phyloP scores from a whole-genome alignment of 805 yeast species.

The Torulaspora indica region DNA sequence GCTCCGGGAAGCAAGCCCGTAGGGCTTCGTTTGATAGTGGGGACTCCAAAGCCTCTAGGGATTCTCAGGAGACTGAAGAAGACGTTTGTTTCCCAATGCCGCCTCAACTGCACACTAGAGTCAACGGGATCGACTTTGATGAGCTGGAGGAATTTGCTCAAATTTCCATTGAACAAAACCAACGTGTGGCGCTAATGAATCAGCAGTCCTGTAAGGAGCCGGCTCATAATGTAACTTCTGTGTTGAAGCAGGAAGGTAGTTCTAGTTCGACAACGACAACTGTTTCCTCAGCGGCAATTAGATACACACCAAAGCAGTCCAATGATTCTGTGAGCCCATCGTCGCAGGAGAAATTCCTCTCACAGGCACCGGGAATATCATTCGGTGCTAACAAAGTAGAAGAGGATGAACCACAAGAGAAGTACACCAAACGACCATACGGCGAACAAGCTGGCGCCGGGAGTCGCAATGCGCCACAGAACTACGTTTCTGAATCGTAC shows the following conservation, averaged over 20 bases:
- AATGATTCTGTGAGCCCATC: background rate
- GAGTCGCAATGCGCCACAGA: background rate
- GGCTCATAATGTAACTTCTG: background rate
- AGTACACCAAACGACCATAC: constrained; percentile 1
- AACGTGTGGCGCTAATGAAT: constrained; percentile 27
- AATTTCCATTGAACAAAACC: constrained; percentile 48
- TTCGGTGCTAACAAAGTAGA: constrained; percentile 41
- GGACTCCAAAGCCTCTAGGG: constrained; percentile 68
- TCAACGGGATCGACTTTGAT: constrained; percentile 82
- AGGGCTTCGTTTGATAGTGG: constrained; percentile 51
- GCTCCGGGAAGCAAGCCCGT: constrained; percentile 7
- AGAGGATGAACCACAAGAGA: constrained; percentile 14
- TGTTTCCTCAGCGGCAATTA: constrained; percentile 50
- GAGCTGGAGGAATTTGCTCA: constrained; percentile 79
- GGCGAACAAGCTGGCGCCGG: constrained; percentile 1
- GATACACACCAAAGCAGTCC: constrained; percentile 49
- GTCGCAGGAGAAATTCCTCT: background rate
- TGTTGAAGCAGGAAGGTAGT: constrained; percentile 10
- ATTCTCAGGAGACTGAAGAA: constrained; percentile 88
- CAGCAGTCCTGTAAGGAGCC: constrained; percentile 5
- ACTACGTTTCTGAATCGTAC: background rate
- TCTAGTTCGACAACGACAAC: constrained; percentile 36
- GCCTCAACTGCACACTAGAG: constrained; percentile 51
- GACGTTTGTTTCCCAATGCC: constrained; percentile 96
- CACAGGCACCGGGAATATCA: constrained; percentile 34